Evolutionary conservation across 192 early-diverging fungal genomes (phyloP).

Genomic region (Lunasporangiospora selenospora): DNA sequence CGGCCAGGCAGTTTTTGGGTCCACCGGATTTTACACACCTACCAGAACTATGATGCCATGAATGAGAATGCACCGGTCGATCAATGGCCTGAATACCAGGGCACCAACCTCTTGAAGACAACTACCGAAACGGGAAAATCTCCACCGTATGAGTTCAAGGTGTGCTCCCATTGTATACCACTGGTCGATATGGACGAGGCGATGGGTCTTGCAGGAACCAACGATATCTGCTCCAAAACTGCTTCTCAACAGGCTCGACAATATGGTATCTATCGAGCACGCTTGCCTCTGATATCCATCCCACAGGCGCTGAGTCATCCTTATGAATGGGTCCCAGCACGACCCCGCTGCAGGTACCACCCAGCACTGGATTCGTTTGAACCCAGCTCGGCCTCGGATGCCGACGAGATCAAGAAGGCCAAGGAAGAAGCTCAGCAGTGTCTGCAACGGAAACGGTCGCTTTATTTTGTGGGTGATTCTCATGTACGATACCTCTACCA

Average conservation of each 20-base stretch:
- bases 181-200: slow-evolving; percentile 19
- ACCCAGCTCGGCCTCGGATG: slow-evolving; percentile 2
- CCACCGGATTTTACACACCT: slow-evolving; percentile 26
- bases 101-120: slow-evolving; percentile 11
- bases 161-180: slow-evolving; percentile 23
- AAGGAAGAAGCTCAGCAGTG: slow-evolving; percentile 14
- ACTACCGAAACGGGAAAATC: neutral
- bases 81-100: slow-evolving; percentile 14
- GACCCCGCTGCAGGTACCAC: slow-evolving; percentile 20
- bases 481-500: slow-evolving; percentile 15
- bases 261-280: slow-evolving; percentile 22
- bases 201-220: slow-evolving; percentile 7
- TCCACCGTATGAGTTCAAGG: slow-evolving; percentile 19
- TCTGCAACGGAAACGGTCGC: slow-evolving; percentile 2
- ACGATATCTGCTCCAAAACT: slow-evolving; percentile 3
- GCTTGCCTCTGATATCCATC: slow-evolving; percentile 8
- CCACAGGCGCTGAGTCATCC: slow-evolving; percentile 17
- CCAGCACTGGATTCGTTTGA: slow-evolving; percentile 14
- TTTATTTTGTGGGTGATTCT: slow-evolving; percentile 29
- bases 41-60: slow-evolving; percentile 21
- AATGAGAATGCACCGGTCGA: slow-evolving; percentile 5
- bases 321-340: slow-evolving; percentile 33
- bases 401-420: neutral
- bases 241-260: slow-evolving; percentile 11
- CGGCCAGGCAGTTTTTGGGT: slow-evolving; percentile 44